phyloP scores from a whole-genome alignment of 1,284 basidiomycete genomes.

The Erythrobasidium hasegawianum region DNA sequence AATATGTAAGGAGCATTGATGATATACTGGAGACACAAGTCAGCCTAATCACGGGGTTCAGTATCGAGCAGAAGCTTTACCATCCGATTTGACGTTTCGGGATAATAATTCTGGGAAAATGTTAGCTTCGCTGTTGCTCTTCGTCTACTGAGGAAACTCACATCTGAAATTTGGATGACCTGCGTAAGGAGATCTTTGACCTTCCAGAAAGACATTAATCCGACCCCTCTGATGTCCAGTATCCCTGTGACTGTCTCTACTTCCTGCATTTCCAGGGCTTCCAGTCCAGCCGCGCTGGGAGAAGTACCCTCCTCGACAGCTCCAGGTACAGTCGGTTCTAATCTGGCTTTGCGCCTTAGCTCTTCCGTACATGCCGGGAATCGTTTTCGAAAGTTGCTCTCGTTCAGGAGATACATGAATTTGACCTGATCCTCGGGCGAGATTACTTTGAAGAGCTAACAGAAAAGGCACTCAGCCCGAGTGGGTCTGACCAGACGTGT shows the following conservation, averaged over 20 bases:
- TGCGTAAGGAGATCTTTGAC: conserved; percentile 25
- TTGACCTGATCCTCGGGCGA: conserved; percentile 18
- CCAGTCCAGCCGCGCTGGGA: not conserved
- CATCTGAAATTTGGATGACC: conserved; percentile 33
- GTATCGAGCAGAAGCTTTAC: not conserved
- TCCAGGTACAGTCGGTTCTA: not conserved
- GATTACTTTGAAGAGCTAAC: conserved; percentile 20
- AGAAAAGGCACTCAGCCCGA: not conserved
- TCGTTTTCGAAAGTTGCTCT: conserved; percentile 28
- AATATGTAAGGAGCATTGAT: conserved; percentile 32
- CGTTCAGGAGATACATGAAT: conserved; percentile 24
- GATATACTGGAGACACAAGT: conserved; percentile 12
- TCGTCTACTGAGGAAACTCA: not conserved
- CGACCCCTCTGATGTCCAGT: conserved; percentile 19
- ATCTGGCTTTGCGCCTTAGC: not conserved
- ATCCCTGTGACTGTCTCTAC: conserved; percentile 28
- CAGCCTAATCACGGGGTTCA: not conserved
- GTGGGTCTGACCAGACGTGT: too few relatives aligned
- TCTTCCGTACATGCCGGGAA: conserved; percentile 31
- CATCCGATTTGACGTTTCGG: conserved; percentile 32
- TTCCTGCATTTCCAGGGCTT: conserved; percentile 1
- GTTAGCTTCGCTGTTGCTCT: not conserved
- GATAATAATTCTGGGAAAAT: conserved; percentile 30
- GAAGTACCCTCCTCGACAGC: not conserved
- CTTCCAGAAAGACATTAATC: conserved; percentile 25